Evolutionary conservation across 2,329 filamentous ascomycete genomes (phyloP).

Genomic region (Tolypocladium ovalisporum): DNA sequence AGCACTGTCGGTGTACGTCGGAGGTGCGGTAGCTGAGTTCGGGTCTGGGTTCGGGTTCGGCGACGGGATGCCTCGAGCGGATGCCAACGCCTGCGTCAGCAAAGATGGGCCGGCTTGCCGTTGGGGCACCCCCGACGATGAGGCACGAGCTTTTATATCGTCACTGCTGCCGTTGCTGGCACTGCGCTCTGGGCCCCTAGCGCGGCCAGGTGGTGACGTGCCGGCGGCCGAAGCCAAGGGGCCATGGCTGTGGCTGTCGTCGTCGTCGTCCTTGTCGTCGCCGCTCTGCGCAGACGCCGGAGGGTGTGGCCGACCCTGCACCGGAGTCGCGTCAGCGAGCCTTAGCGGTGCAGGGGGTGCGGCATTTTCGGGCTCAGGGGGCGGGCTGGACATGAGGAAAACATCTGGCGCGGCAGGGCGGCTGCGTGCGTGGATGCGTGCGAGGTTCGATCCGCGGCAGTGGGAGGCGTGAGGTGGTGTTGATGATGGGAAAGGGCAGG

Average conservation of each 20-base stretch:
- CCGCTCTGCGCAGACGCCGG: constrained; percentile 8
- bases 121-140: constrained; percentile 21
- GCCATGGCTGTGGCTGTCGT: neutral
- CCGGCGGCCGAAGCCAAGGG: constrained; percentile 2
- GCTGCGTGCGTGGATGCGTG: constrained; percentile 6
- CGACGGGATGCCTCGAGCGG: constrained; percentile 40
- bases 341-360: constrained; percentile 36
- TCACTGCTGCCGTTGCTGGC: neutral
- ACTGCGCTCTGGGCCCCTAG: constrained; percentile 1
- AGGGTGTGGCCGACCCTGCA: constrained; percentile 3
- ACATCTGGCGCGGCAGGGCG: constrained; percentile 35
- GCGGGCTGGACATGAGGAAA: constrained; percentile 46
- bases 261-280: constrained; percentile 1
- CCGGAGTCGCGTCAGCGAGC: constrained; percentile 7
- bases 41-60: neutral
- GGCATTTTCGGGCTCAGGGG: constrained; percentile 42
- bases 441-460: constrained; percentile 11
- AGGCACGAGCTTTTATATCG: constrained; percentile 31
- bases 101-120: constrained; percentile 41
- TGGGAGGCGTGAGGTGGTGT: constrained; percentile 10
- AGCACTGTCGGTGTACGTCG: neutral
- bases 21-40: neutral
- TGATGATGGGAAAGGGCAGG: constrained; percentile 5
- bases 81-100: constrained; percentile 46
- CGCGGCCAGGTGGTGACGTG: neutral